Conservation (phyloP, 305 asterid genomes). For the Solanum hybrid region DNA sequence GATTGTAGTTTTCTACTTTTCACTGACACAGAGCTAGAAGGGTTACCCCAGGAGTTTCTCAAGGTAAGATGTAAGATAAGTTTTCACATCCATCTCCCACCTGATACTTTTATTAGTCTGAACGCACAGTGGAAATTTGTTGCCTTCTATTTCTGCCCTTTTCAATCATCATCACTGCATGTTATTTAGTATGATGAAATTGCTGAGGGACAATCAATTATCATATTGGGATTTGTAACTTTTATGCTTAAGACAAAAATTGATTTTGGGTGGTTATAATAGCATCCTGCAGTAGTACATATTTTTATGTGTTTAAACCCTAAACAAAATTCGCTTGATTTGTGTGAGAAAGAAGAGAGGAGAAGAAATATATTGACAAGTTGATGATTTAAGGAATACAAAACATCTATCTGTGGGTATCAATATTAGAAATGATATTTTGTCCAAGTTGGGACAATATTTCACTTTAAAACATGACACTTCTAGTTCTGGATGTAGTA, state of each 20-base stretch:
- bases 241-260: neutral
- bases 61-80: slow-evolving; percentile 36
- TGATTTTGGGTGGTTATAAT: neutral
- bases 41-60: slow-evolving; percentile 73
- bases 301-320: neutral
- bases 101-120: neutral
- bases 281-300: neutral
- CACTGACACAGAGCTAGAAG: slow-evolving; percentile 60
- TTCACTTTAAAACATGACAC: neutral
- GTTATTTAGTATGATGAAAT: neutral
- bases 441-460: neutral
- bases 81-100: slow-evolving; percentile 1
- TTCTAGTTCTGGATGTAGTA: neutral
- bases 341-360: neutral
- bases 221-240: neutral
- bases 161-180: neutral
- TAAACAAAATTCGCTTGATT: neutral
- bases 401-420: neutral
- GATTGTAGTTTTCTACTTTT: slow-evolving; percentile 58
- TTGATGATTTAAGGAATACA: neutral
- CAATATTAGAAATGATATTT: neutral
- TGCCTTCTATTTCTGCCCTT: neutral
- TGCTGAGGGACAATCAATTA: neutral
- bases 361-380: neutral
- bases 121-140: neutral